phyloP scores from a whole-genome alignment of 306 rosid species.

The Casuarina cunninghamiana region DNA sequence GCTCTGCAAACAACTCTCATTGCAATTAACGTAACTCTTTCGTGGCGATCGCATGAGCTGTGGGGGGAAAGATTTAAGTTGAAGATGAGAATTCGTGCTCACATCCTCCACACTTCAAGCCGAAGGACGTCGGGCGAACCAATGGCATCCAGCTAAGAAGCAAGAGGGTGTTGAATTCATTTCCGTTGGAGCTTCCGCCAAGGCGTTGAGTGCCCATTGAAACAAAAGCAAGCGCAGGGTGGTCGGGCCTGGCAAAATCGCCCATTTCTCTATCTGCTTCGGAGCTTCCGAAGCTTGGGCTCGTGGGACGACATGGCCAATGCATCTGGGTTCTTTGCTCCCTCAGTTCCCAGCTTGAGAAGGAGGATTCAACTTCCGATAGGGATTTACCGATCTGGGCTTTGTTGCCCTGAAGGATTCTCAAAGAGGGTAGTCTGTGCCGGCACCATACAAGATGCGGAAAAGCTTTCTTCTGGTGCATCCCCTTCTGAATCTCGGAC shows the following conservation, averaged over 20 bases:
- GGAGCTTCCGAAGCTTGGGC: constrained; percentile 48
- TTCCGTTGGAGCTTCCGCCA: background rate
- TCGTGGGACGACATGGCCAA: constrained; percentile 65
- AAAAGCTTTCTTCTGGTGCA: constrained; percentile 51
- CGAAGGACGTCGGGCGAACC: background rate
- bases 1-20: no score
- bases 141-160: background rate
- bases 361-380: constrained; percentile 47
- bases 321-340: constrained; percentile 81
- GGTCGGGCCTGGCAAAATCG: constrained; percentile 57
- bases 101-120: background rate
- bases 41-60: no score
- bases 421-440: constrained; percentile 56
- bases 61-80: no score
- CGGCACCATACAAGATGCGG: constrained; percentile 45
- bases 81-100: background rate
- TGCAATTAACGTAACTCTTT: no score
- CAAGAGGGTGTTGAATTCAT: background rate
- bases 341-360: constrained; percentile 57
- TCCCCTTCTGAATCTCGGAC: constrained; percentile 66
- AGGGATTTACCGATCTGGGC: constrained; percentile 60
- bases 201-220: background rate
- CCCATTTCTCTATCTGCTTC: constrained; percentile 32
- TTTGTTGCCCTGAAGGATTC: constrained; percentile 39
- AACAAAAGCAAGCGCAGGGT: constrained; percentile 8